These are phyloP conservation scores for Picocystis sp. DNA, from an alignment of 163 green algal genomes.

Conservation along the genomic window DNA sequence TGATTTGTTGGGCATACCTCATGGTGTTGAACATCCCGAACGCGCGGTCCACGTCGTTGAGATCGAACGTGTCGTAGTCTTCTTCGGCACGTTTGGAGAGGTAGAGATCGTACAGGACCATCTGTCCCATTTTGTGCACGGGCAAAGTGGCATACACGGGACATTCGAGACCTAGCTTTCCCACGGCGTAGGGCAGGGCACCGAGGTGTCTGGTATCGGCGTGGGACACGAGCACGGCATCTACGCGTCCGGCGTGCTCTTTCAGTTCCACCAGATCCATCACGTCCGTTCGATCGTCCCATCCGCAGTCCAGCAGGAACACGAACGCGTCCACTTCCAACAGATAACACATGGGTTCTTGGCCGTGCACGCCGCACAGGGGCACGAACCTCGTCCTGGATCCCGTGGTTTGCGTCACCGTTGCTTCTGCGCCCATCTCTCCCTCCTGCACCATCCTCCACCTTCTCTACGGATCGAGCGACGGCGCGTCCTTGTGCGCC, in stretches of 20 bases:
- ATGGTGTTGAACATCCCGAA: conserved; percentile 33
- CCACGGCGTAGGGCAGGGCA: conserved; percentile 61
- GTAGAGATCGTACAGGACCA: conserved; percentile 58
- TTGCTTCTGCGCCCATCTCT: no score
- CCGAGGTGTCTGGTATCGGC: conserved; percentile 56
- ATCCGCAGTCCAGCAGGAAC: conserved; percentile 73
- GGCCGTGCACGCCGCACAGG: conserved; percentile 29
- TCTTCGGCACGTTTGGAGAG: conserved; percentile 7
- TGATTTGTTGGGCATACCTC: not conserved
- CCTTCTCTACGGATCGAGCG: no score
- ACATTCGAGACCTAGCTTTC: conserved; percentile 30
- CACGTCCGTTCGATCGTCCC: conserved; percentile 48
- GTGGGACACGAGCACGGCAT: conserved; percentile 73
- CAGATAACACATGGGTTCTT: conserved; percentile 42
- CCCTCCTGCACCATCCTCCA: no score
- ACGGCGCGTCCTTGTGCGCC: no score
- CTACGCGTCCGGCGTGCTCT: conserved; percentile 16
- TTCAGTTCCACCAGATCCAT: conserved; percentile 29
- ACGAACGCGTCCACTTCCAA: conserved; percentile 39
- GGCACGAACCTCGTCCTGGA: conserved; percentile 27
- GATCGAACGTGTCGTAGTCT: conserved; percentile 42
- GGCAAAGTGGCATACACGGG: conserved; percentile 63
- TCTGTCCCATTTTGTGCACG: conserved; percentile 60
- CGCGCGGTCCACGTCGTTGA: conserved; percentile 68
- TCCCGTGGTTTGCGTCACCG: no score